Evolutionary conservation across 768 basidiomycete genomes (phyloP), one percentile per base, ranked within the genome.

Genomic region (Xerocomus spinulosus): DNA sequence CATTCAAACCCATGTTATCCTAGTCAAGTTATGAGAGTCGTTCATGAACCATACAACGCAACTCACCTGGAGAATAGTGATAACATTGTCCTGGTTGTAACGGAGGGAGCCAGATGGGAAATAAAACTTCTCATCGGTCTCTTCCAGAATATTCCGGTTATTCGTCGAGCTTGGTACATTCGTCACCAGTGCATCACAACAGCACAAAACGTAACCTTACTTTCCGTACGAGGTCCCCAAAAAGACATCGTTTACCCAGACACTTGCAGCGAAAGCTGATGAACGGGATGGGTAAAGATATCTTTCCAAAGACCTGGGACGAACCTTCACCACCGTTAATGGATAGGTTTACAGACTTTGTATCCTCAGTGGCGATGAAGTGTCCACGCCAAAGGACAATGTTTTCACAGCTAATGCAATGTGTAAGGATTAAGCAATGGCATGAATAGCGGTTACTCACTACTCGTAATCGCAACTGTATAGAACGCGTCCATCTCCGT

Each of bases 391-490:
- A 92, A 13, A 92, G 69, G 25, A 90, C 83, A 6, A 77, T 72
- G 57, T 89, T 89, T 66, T 92, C 89, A 53, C 89, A 91, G 68
- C 89, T 90, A 33, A 51, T 14, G 10, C 38, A 37, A 5, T 0
- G 3, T 35, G 44, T 14, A 38, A 34, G 40, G 17, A 30, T 37
- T 20, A 30, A 41, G 60, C 32, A 58, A 33, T 33, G 26, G n/a
- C n/a, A 25, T 35, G 17, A 15, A 28, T 26, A 33, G 20, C 25
- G 23, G 28, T 33, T 35, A 64, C 83, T 65, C 50, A 90, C 87
- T 83, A 92, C 48, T 81, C 85, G 63, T 92, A 92, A 64, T 92
- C 90, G 59, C 88, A 91, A 1, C 87, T 88, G 64, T 88, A 91
- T 24, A 92, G 68, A n/a, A 90, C 70, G 30, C 85, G 72, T 1